Evolutionary conservation across 2,329 filamentous ascomycete genomes (phyloP).

Genomic region (Chalaropsis thielavioides): DNA sequence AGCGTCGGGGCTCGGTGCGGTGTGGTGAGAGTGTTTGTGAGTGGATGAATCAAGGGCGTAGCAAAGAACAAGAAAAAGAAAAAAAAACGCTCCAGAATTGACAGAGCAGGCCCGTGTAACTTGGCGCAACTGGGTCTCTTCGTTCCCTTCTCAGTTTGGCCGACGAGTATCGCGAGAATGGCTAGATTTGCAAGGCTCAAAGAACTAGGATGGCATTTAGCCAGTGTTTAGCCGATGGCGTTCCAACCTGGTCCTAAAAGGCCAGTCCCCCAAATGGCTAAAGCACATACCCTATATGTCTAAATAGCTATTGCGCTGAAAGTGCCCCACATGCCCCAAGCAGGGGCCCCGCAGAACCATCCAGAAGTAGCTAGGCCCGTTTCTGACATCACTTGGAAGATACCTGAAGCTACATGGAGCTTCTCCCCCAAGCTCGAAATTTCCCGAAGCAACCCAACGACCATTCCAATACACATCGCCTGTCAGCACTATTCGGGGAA

Average conservation of each 20-base stretch:
- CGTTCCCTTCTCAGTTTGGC: constrained; percentile 3
- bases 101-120: neutral
- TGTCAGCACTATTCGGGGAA: constrained; percentile 1
- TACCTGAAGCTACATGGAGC: constrained; percentile 13
- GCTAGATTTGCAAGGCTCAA: constrained; percentile 16
- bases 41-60: neutral
- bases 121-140: neutral
- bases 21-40: neutral
- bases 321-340: constrained; percentile 12
- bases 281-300: neutral
- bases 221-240: constrained; percentile 4
- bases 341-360: constrained; percentile 10
- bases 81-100: neutral
- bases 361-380: constrained; percentile 16
- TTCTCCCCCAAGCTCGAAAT: constrained; percentile 2
- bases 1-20: neutral
- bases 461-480: neutral
- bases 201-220: neutral
- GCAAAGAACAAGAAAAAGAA: neutral
- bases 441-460: neutral
- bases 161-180: constrained; percentile 10
- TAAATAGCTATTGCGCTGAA: neutral
- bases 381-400: constrained; percentile 14
- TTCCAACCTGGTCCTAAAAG: neutral
- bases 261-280: neutral